phyloP scores from a whole-genome alignment of 2,329 filamentous ascomycete genomes.

The Aureobasidium vineae region DNA sequence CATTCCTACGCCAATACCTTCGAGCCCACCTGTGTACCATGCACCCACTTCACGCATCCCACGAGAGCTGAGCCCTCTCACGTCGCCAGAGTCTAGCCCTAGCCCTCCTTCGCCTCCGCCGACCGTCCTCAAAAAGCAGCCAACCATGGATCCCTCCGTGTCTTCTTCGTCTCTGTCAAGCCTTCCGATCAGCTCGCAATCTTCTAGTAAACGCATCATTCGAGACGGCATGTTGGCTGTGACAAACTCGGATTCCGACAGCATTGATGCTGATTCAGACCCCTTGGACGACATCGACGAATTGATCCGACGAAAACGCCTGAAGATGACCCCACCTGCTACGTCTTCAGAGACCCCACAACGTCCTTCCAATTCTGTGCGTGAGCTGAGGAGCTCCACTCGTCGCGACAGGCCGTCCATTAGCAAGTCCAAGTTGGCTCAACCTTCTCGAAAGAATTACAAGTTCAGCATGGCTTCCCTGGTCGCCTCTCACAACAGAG shows the following conservation, averaged over 20 bases:
- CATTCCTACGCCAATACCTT: conserved; percentile 19
- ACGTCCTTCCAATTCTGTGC: conserved; percentile 29
- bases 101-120: conserved; percentile 9
- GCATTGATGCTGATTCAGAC: conserved; percentile 32
- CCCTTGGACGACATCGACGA: conserved; percentile 37
- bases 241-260: conserved; percentile 42
- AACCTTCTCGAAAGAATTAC: conserved; percentile 28
- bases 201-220: conserved; percentile 53
- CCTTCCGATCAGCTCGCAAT: conserved; percentile 35
- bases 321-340: conserved; percentile 31
- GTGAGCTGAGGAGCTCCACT: conserved; percentile 24
- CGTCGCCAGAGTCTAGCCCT: conserved; percentile 8
- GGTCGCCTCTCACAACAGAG: conserved; percentile 17
- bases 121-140: not conserved
- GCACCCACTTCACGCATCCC: conserved; percentile 5
- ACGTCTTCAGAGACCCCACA: conserved; percentile 14
- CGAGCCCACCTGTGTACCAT: conserved; percentile 6
- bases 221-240: conserved; percentile 57
- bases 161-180: conserved; percentile 38
- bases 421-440: not conserved
- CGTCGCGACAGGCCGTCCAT: not conserved
- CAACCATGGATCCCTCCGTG: conserved; percentile 25
- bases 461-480: conserved; percentile 36
- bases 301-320: conserved; percentile 36
- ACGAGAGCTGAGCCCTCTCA: conserved; percentile 27